These are phyloP conservation scores for Pleurotus ostreatus DNA, from an alignment of 768 basidiomycete species.

Conservation along the genomic window DNA sequence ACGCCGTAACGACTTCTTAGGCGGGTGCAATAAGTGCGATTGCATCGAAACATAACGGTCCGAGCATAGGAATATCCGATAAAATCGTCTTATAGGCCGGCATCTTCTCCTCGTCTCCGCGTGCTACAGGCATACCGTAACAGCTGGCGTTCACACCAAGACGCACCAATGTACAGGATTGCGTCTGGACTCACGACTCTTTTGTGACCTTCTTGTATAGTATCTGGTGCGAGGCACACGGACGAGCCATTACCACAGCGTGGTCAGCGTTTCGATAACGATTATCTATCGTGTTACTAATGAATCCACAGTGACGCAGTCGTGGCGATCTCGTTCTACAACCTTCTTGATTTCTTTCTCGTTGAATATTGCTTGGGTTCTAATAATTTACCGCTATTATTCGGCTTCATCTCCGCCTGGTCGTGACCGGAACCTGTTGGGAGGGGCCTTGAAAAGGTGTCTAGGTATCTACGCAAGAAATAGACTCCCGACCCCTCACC, in stretches of 20 bases:
- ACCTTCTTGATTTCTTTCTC: not conserved
- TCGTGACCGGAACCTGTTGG: not conserved
- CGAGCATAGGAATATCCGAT: slow-evolving; percentile 24
- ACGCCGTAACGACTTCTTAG: too few relatives aligned
- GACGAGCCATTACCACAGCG: not conserved
- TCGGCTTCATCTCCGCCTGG: not conserved
- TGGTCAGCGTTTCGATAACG: slow-evolving; percentile 12
- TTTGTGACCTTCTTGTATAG: not conserved
- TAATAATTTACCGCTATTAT: not conserved
- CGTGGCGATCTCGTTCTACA: too few relatives aligned
- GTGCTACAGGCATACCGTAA: too few relatives aligned
- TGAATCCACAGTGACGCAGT: not conserved
- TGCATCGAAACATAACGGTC: slow-evolving; percentile 30
- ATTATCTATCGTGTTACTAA: slow-evolving; percentile 6
- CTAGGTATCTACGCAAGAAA: not conserved
- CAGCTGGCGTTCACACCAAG: not conserved
- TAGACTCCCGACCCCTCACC: not conserved
- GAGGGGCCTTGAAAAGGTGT: not conserved
- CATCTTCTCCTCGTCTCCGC: not conserved
- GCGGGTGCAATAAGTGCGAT: slow-evolving; percentile 29
- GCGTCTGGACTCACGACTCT: not conserved
- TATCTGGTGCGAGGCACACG: slow-evolving; percentile 1
- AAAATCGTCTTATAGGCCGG: slow-evolving; percentile 16
- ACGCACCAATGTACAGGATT: slow-evolving; percentile 11
- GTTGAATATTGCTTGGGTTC: not conserved